Conservation (phyloP, 2,329 filamentous ascomycete species). For the Aspergillus sp. region DNA sequence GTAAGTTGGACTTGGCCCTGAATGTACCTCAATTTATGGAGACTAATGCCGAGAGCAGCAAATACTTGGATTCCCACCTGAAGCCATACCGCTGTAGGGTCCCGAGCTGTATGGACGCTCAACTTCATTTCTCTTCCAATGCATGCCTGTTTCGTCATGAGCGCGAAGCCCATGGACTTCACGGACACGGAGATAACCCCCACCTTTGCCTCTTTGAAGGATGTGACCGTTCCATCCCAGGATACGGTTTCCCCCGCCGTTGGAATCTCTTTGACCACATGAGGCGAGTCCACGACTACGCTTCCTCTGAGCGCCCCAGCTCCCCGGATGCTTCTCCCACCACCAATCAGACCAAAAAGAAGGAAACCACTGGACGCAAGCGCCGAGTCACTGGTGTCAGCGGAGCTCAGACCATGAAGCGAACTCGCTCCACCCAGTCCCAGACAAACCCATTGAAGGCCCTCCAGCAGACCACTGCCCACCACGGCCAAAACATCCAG, state of each 20-base stretch:
- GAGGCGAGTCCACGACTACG: conserved; percentile 81
- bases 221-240: conserved; percentile 77
- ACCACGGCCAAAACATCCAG: conserved; percentile 41
- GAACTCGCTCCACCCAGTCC: conserved; percentile 41
- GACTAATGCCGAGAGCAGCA: conserved; percentile 55
- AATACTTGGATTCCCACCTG: conserved; percentile 94
- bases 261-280: conserved; percentile 98
- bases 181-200: conserved; percentile 90
- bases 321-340: conserved; percentile 41
- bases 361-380: conserved; percentile 41
- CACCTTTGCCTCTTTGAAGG: conserved; percentile 85
- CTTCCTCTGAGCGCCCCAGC: conserved; percentile 42
- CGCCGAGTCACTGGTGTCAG: conserved; percentile 38
- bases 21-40: neutral
- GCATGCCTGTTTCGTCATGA: conserved; percentile 93
- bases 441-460: conserved; percentile 37
- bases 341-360: conserved; percentile 37
- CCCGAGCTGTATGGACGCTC: conserved; percentile 75
- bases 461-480: conserved; percentile 30
- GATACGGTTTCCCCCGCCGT: conserved; percentile 88
- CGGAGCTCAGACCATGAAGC: conserved; percentile 43
- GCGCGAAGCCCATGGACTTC: conserved; percentile 92
- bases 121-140: conserved; percentile 92
- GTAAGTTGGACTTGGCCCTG: conserved; percentile 59
- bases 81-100: conserved; percentile 96